Evolutionary conservation across 495 filamentous ascomycete genomes (phyloP).

Genomic region (Daldinia caldariorum): DNA sequence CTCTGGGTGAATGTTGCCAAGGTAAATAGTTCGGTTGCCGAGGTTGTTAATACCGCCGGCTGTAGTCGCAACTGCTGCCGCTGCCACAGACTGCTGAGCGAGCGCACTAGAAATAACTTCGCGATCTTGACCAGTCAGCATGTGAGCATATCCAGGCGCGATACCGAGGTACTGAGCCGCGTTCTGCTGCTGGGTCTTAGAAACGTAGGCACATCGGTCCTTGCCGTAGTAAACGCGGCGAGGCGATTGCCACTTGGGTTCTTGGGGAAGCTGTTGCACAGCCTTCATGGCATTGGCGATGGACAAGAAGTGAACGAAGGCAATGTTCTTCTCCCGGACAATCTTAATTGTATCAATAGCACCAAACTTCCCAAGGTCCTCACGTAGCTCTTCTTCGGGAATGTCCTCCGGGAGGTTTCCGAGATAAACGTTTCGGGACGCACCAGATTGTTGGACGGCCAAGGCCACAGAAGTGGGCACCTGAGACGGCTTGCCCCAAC

Average conservation of each 20-base stretch:
- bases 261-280: constrained; percentile 95
- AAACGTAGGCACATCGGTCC: constrained; percentile 97
- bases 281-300: constrained; percentile 99
- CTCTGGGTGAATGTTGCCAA: constrained; percentile 98
- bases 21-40: constrained; percentile 96
- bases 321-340: constrained; percentile 97
- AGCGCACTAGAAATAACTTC: constrained; percentile 95
- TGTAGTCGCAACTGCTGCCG: constrained; percentile 94
- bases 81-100: constrained; percentile 96
- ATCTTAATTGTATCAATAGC: constrained; percentile 98
- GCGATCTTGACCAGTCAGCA: constrained; percentile 92
- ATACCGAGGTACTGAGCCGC: constrained; percentile 98
- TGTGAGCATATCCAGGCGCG: constrained; percentile 95
- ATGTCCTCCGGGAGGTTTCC: constrained; percentile 93
- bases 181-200: constrained; percentile 99
- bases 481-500: constrained; percentile 98
- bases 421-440: constrained; percentile 97
- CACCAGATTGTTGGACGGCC: constrained; percentile 95
- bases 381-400: constrained; percentile 88
- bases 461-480: constrained; percentile 96
- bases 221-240: constrained; percentile 98
- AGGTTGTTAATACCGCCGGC: constrained; percentile 97
- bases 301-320: constrained; percentile 96
- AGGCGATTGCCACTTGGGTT: constrained; percentile 94
- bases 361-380: constrained; percentile 96